A percentile compares a stretch with the other conserved stretches of the same genome.
Evolutionary conservation across 805 yeast species (phyloP).

Genomic region (Yamadazyma tumulicola): DNA sequence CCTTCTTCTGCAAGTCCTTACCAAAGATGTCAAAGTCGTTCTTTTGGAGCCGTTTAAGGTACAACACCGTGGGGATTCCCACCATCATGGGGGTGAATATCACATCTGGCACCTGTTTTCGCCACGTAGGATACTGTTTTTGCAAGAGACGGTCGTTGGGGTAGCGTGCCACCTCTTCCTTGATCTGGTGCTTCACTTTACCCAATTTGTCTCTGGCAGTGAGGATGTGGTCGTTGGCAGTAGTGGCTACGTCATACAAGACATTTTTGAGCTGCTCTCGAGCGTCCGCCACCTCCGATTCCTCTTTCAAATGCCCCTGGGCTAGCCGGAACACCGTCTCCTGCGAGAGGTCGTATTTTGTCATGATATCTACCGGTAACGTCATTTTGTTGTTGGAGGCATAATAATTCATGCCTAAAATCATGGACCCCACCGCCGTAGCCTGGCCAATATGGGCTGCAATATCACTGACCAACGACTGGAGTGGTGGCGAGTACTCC

Average conservation of each 20-base stretch:
- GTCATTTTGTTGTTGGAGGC: constrained; percentile 49
- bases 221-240: constrained; percentile 77
- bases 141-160: constrained; percentile 24
- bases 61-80: constrained; percentile 62
- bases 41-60: constrained; percentile 56
- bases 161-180: constrained; percentile 20
- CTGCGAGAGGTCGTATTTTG: constrained; percentile 53
- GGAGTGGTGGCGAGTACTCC: constrained; percentile 43
- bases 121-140: constrained; percentile 35
- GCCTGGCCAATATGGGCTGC: constrained; percentile 85
- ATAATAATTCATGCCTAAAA: constrained; percentile 58
- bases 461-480: constrained; percentile 49
- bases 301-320: constrained; percentile 39
- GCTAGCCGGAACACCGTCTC: constrained; percentile 53
- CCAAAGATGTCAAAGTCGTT: constrained; percentile 59
- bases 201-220: constrained; percentile 59
- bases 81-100: constrained; percentile 65
- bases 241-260: constrained; percentile 64
- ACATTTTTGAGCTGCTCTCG: constrained; percentile 48
- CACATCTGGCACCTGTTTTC: constrained; percentile 54
- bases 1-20: constrained; percentile 43
- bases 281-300: constrained; percentile 20
- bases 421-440: constrained; percentile 61
- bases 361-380: constrained; percentile 61
- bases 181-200: constrained; percentile 36